Conservation (phyloP, 2,329 filamentous ascomycete species). For the Fusarium buxicola region DNA sequence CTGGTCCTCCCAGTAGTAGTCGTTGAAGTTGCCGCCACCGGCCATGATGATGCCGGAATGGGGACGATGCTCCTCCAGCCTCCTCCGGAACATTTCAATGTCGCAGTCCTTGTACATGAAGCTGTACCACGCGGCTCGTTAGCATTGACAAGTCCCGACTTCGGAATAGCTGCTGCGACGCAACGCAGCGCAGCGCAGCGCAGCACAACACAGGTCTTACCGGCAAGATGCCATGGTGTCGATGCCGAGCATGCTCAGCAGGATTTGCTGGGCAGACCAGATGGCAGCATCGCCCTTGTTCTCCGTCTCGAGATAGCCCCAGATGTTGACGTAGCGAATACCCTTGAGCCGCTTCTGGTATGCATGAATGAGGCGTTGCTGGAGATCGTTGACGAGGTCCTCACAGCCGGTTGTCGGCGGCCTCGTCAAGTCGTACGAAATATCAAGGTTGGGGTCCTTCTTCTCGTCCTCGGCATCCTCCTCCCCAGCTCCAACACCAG, state of each 20-base stretch:
- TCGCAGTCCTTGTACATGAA: slow-evolving; percentile 44
- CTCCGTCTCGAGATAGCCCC: slow-evolving; percentile 46
- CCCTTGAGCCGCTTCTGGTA: slow-evolving; percentile 43
- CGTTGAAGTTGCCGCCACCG: slow-evolving; percentile 45
- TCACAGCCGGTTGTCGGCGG: slow-evolving; percentile 38
- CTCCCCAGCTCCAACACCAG: slow-evolving; percentile 29
- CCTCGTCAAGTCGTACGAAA: slow-evolving; percentile 42
- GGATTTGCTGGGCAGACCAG: slow-evolving; percentile 46
- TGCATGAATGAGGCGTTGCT: slow-evolving; percentile 43
- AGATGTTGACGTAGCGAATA: slow-evolving; percentile 45
- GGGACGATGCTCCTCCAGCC: slow-evolving; percentile 43
- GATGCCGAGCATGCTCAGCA: slow-evolving; percentile 43
- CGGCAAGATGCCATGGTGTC: slow-evolving; percentile 46
- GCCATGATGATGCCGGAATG: slow-evolving; percentile 47
- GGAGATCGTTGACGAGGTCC: slow-evolving; percentile 43
- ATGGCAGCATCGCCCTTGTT: slow-evolving; percentile 47
- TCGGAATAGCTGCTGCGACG: background rate
- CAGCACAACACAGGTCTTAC: slow-evolving; percentile 21
- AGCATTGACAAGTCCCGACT: slow-evolving; percentile 12
- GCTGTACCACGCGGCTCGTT: slow-evolving; percentile 26
- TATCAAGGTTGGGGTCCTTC: slow-evolving; percentile 33
- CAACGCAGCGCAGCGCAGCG: background rate
- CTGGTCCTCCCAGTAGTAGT: slow-evolving; percentile 47
- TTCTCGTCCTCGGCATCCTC: slow-evolving; percentile 27
- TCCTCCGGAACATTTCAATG: slow-evolving; percentile 36